Conservation (phyloP, 306 rosid species). For the Vigna angularis region DNA sequence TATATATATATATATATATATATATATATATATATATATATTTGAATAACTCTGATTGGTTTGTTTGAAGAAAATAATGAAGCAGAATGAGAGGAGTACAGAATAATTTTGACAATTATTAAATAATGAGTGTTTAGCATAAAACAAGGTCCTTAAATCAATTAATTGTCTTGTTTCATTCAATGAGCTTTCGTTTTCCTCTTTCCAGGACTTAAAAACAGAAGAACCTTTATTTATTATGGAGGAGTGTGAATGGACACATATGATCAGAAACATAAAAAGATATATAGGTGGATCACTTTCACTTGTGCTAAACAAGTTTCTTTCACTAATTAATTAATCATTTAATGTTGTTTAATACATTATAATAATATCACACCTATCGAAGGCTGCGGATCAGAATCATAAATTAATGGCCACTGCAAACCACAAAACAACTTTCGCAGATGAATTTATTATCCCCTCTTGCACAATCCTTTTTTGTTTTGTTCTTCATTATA, state of each 20-base stretch:
- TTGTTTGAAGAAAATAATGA: neutral
- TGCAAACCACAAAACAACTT: constrained; percentile 50
- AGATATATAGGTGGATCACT: constrained; percentile 34
- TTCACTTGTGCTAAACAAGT: constrained; percentile 28
- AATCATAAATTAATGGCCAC: constrained; percentile 43
- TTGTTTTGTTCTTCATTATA: constrained; percentile 23
- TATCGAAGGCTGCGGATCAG: constrained; percentile 35
- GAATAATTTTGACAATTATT: constrained; percentile 13
- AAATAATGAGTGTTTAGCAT: constrained; percentile 20
- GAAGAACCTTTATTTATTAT: constrained; percentile 11
- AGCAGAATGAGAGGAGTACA: neutral
- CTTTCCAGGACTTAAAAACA: constrained; percentile 16
- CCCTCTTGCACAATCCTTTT: constrained; percentile 28
- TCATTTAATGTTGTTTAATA: constrained; percentile 23
- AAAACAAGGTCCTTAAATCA: constrained; percentile 35
- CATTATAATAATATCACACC: constrained; percentile 25
- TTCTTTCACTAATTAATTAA: constrained; percentile 4
- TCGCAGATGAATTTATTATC: constrained; percentile 40
- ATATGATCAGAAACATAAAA: constrained; percentile 33
- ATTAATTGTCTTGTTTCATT: constrained; percentile 44
- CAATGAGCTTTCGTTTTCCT: constrained; percentile 21
- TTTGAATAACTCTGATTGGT: neutral
- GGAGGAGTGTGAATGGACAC: constrained; percentile 12
- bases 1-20: no score
- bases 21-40: neutral